Percentiles rank a stretch among this genome's conserved stretches.
phyloP scores from a whole-genome alignment of 2,329 filamentous ascomycete genomes.

The Aspergillus sp. region DNA sequence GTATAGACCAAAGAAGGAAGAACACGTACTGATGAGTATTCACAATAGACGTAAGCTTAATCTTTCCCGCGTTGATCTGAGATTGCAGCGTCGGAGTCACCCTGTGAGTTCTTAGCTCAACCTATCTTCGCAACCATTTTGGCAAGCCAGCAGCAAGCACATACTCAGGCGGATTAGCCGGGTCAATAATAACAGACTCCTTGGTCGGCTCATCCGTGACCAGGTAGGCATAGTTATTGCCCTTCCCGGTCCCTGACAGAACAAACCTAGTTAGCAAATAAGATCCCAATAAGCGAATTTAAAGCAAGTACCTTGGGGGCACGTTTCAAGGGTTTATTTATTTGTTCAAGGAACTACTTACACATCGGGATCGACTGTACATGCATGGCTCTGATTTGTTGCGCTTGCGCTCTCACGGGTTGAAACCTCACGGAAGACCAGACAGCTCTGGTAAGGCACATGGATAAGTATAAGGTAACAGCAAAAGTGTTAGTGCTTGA shows the following conservation, averaged over 20 bases:
- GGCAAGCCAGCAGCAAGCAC: slow-evolving; percentile 16
- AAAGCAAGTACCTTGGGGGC: not conserved
- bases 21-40: slow-evolving; percentile 90
- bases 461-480: slow-evolving; percentile 19
- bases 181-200: slow-evolving; percentile 54
- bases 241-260: slow-evolving; percentile 38
- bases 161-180: slow-evolving; percentile 54
- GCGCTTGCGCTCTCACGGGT: slow-evolving; percentile 1
- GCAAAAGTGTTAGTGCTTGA: not conserved
- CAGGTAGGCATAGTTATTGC: slow-evolving; percentile 57
- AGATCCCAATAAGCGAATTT: not conserved
- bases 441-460: slow-evolving; percentile 32
- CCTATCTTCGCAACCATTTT: not conserved
- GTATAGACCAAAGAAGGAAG: not conserved
- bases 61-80: slow-evolving; percentile 68
- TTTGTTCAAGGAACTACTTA: slow-evolving; percentile 34
- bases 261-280: not conserved
- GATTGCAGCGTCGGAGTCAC: slow-evolving; percentile 70
- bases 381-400: slow-evolving; percentile 47
- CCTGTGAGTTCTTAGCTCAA: slow-evolving; percentile 40
- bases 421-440: slow-evolving; percentile 22
- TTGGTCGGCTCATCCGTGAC: slow-evolving; percentile 53
- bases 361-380: slow-evolving; percentile 58
- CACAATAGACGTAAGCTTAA: slow-evolving; percentile 85
- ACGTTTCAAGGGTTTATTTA: not conserved